Percentiles rank a stretch among this genome's conserved stretches.
phyloP scores from a whole-genome alignment of 352 stramenopile species.

The Phytopythium kandeliae region DNA sequence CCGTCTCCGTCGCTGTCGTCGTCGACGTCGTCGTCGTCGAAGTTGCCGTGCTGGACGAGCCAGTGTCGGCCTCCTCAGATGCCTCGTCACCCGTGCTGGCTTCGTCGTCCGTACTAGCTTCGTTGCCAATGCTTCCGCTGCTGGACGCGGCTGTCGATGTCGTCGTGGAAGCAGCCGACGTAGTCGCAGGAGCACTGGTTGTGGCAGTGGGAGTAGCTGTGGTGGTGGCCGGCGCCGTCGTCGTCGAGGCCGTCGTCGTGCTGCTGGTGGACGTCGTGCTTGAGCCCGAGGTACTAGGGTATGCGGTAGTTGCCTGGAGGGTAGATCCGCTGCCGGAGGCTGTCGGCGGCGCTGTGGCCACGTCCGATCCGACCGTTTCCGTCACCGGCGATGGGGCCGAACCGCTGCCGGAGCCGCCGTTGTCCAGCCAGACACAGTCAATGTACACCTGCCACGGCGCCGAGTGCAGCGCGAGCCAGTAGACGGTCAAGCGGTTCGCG shows the following conservation, averaged over 20 bases:
- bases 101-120: slow-evolving; percentile 1
- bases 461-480: slow-evolving; percentile 43
- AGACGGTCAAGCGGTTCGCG: slow-evolving; percentile 34
- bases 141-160: neutral
- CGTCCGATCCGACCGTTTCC: slow-evolving; percentile 9
- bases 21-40: too few species aligned
- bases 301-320: slow-evolving; percentile 8
- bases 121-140: slow-evolving; percentile 2
- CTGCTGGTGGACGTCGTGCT: slow-evolving; percentile 9
- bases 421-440: slow-evolving; percentile 45
- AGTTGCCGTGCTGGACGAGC: slow-evolving; percentile 2
- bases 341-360: slow-evolving; percentile 13
- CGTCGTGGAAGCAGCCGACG: neutral
- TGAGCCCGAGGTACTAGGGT: slow-evolving; percentile 5
- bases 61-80: slow-evolving; percentile 5
- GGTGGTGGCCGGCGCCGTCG: slow-evolving; percentile 5
- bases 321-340: slow-evolving; percentile 10
- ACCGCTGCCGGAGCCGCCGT: slow-evolving; percentile 8
- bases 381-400: slow-evolving; percentile 13
- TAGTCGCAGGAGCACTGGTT: slow-evolving; percentile 9
- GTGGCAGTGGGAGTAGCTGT: slow-evolving; percentile 3
- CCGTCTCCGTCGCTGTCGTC: too few species aligned
- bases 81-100: slow-evolving; percentile 4
- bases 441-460: slow-evolving; percentile 51
- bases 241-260: slow-evolving; percentile 1